Conservation (phyloP, 306 rosid genomes). For the Coriaria nepalensis region DNA sequence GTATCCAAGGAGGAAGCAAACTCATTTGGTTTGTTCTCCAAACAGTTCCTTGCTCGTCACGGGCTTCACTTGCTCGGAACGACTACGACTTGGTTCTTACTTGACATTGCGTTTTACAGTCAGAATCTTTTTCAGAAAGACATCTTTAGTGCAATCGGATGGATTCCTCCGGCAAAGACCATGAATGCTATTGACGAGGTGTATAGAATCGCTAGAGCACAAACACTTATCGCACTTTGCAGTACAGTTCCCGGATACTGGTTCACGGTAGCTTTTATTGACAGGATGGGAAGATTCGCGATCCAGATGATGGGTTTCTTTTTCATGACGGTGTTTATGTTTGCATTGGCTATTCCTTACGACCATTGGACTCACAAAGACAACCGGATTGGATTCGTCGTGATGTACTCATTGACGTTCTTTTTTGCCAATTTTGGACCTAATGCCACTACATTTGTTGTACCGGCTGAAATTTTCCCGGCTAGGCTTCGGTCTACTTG, state of each 20-base stretch:
- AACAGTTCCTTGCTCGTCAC: slow-evolving; percentile 38
- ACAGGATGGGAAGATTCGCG: slow-evolving; percentile 51
- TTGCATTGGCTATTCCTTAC: slow-evolving; percentile 66
- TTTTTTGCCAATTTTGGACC: no score
- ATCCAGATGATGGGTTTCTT: slow-evolving; percentile 72
- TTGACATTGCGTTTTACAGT: slow-evolving; percentile 64
- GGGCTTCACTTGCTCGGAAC: slow-evolving; percentile 65
- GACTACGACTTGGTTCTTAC: slow-evolving; percentile 57
- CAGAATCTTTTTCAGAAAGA: slow-evolving; percentile 69
- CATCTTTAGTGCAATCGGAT: slow-evolving; percentile 57
- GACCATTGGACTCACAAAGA: slow-evolving; percentile 52
- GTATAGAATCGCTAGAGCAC: slow-evolving; percentile 45
- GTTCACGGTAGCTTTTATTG: slow-evolving; percentile 60
- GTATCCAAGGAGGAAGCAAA: not conserved
- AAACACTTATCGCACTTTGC: slow-evolving; percentile 59
- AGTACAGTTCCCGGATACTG: slow-evolving; percentile 81
- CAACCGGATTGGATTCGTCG: slow-evolving; percentile 40
- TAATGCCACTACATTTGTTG: not conserved
- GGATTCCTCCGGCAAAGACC: slow-evolving; percentile 51
- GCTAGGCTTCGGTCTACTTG: not conserved
- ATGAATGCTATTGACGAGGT: slow-evolving; percentile 67
- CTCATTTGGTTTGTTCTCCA: slow-evolving; percentile 39
- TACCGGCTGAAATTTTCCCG: not conserved
- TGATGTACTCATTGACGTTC: no score
- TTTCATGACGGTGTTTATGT: slow-evolving; percentile 73